Evolutionary conservation across 768 basidiomycete species (phyloP), one percentile per base, ranked within the genome.

Genomic region (Tylopilus rubrobrunneus): DNA sequence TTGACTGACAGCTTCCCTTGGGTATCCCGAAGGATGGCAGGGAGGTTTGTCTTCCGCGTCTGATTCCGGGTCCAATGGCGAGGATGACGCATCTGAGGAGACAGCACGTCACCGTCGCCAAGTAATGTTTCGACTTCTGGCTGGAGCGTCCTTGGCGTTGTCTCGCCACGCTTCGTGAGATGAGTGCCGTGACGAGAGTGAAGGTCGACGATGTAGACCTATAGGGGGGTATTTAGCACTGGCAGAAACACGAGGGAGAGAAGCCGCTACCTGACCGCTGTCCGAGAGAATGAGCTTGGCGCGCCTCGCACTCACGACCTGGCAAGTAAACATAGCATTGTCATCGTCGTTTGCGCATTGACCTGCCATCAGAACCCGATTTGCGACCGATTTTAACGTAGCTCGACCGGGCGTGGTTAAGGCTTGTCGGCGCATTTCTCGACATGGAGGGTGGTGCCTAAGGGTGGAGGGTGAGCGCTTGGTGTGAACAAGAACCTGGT

Each of bases 141-240:
- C 43, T 72, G 70, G 21, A 91, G 71, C 55, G 65, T 73, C 62
- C 65, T 80, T 1, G 82, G 73, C 10, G 73, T 59, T 1, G 70
- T 56, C 46, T 87, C 84, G 31, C 76, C 78, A 36, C 73, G 68
- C 58, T 79, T 80, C 55, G 78, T 74, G 49, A 91, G 65, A 58
- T 87, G 80, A 0, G 88, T 91, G 3, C 89, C 89, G 65, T 92
- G 89, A 59, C 89, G 88, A 1, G 87, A 89, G 51, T 76, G 71
- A 17, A 84, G 73, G 73, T 91, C 89, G 57, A 81, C 79, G 65
- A 90, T 68, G 62, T 84, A 86, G 11, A 79, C 83, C 89, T 89
- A 66, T 17, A 53, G 56, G 10, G 28, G 39, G 28, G 1, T 49
- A 28, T 47, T 61, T n/a, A 57, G 65, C 56, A 45, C 59, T 56